phyloP scores from a whole-genome alignment of 2,329 filamentous ascomycete species.

The Fusarium graminum region DNA sequence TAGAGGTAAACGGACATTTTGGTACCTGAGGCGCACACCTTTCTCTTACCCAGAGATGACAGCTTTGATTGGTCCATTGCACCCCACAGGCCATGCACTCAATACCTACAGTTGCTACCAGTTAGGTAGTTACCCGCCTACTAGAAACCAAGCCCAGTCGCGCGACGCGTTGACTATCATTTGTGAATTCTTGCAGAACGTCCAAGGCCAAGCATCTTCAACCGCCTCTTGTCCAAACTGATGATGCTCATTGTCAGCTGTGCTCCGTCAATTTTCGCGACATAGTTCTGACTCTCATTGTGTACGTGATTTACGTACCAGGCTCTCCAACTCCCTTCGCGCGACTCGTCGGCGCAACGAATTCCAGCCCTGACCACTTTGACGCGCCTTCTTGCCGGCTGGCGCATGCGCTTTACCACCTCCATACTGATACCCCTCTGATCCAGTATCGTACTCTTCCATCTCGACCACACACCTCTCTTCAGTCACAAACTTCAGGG shows the following conservation, averaged over 20 bases:
- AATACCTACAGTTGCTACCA: too few species aligned
- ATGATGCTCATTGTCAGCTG: slow-evolving; percentile 29
- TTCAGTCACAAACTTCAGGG: slow-evolving; percentile 22
- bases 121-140: slow-evolving; percentile 11
- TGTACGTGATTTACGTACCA: slow-evolving; percentile 9
- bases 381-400: slow-evolving; percentile 39
- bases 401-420: slow-evolving; percentile 43
- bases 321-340: slow-evolving; percentile 19
- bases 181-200: slow-evolving; percentile 38
- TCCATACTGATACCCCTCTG: slow-evolving; percentile 32
- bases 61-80: slow-evolving; percentile 1
- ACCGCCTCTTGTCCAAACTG: slow-evolving; percentile 13
- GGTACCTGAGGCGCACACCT: slow-evolving; percentile 7
- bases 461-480: slow-evolving; percentile 17
- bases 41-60: background rate
- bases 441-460: slow-evolving; percentile 21
- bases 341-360: slow-evolving; percentile 38
- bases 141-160: slow-evolving; percentile 32
- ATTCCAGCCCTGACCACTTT: slow-evolving; percentile 36
- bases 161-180: slow-evolving; percentile 48
- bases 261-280: slow-evolving; percentile 12
- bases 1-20: background rate
- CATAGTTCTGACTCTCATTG: slow-evolving; percentile 18
- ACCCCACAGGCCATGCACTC: slow-evolving; percentile 22
- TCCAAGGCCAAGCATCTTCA: slow-evolving; percentile 15